These are phyloP conservation scores for Phylloporus sp. DNA, from an alignment of 1,284 basidiomycete species.

Conservation along the genomic window DNA sequence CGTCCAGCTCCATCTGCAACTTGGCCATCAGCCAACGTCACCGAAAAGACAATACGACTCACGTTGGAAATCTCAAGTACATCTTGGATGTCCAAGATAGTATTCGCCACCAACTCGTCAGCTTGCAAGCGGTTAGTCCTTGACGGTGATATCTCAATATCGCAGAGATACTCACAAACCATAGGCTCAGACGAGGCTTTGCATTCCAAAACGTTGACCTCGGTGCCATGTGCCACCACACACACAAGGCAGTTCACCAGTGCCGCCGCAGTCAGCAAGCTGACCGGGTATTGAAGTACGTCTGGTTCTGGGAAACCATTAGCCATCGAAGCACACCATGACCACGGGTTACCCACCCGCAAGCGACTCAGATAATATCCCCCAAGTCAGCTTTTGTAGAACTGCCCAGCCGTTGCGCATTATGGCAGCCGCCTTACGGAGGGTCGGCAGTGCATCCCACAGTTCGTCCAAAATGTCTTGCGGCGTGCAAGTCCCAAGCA, in stretches of 20 bases:
- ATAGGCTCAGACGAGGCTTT: background rate
- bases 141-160: conserved; percentile 11
- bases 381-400: conserved; percentile 58
- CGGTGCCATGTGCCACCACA: conserved; percentile 45
- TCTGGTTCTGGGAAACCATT: conserved; percentile 51
- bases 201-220: conserved; percentile 23
- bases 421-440: conserved; percentile 48
- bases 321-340: background rate
- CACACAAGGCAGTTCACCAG: conserved; percentile 53
- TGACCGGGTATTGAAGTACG: conserved; percentile 57
- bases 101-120: conserved; percentile 44
- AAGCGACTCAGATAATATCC: conserved; percentile 53
- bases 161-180: background rate
- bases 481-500: conserved; percentile 60
- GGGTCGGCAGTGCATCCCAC: conserved; percentile 59
- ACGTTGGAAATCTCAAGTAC: conserved; percentile 53
- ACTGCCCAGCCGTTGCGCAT: conserved; percentile 51
- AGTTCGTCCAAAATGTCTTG: conserved; percentile 65
- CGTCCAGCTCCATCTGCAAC: conserved; percentile 34
- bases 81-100: conserved; percentile 55
- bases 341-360: conserved; percentile 44
- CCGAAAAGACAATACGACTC: conserved; percentile 22
- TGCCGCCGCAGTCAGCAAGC: conserved; percentile 58
- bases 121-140: conserved; percentile 39
- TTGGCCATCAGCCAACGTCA: conserved; percentile 6